Evolutionary conservation across 805 yeast genomes (phyloP).

Genomic region (Candida caryicola): DNA sequence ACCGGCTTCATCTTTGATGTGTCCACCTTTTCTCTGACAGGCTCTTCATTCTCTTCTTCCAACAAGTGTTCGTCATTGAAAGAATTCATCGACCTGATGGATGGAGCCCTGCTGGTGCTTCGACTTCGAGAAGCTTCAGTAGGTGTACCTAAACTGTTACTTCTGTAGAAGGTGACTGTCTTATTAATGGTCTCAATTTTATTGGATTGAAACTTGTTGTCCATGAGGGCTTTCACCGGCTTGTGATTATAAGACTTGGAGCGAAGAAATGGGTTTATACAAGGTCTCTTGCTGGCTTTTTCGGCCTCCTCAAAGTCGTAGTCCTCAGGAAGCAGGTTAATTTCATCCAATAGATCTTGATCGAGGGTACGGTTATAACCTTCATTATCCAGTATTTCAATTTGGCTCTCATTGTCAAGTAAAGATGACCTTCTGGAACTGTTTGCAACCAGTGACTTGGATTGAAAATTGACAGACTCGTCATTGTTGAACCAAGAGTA

Average conservation of each 20-base stretch:
- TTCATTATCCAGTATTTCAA: conserved; percentile 4
- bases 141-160: conserved; percentile 18
- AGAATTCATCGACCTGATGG: conserved; percentile 28
- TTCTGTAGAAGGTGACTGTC: conserved; percentile 42
- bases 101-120: conserved; percentile 28
- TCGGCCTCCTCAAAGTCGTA: conserved; percentile 33
- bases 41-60: conserved; percentile 18
- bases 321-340: conserved; percentile 48
- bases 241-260: conserved; percentile 40
- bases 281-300: background rate
- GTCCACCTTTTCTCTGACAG: no score
- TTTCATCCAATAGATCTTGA: conserved; percentile 49
- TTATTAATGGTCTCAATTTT: conserved; percentile 37
- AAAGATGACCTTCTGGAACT: background rate
- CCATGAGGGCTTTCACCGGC: conserved; percentile 28
- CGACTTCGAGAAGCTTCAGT: conserved; percentile 13
- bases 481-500: conserved; percentile 34
- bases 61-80: conserved; percentile 20
- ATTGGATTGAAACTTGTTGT: conserved; percentile 23
- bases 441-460: background rate
- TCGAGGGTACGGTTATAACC: conserved; percentile 15
- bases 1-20: no score
- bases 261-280: conserved; percentile 17
- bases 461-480: conserved; percentile 17
- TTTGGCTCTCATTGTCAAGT: conserved; percentile 1